Conservation (phyloP, 225 moss, liverwort and hornwort species). For the Pseudisothecium myosuroides region DNA sequence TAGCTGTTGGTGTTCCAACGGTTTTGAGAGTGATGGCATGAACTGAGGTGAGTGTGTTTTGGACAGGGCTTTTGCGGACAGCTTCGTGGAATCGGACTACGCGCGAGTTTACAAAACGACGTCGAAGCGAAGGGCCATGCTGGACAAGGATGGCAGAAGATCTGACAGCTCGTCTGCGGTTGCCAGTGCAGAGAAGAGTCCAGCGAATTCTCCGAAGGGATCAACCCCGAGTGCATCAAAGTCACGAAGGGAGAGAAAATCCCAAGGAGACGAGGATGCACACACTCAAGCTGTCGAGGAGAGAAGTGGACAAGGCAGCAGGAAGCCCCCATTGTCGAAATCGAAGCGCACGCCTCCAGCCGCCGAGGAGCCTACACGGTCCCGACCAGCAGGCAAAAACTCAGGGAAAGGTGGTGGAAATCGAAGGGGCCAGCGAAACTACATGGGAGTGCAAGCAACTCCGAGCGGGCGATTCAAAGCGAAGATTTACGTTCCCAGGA, state of each 20-base stretch:
- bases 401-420: conserved; percentile 22
- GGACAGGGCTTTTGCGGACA: conserved; percentile 65
- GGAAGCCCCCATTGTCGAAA: conserved; percentile 10
- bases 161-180: conserved; percentile 19
- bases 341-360: not conserved
- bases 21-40: not conserved
- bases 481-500: conserved; percentile 90
- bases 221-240: not conserved
- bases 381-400: not conserved
- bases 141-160: conserved; percentile 65
- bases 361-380: conserved; percentile 3
- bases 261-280: not conserved
- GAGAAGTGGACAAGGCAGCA: conserved; percentile 7
- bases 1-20: not conserved
- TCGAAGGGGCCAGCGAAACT: conserved; percentile 54
- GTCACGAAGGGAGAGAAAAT: not conserved
- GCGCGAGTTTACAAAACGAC: conserved; percentile 97
- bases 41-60: not conserved
- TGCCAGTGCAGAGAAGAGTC: conserved; percentile 14
- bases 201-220: conserved; percentile 2
- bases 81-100: conserved; percentile 88
- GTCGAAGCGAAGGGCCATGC: conserved; percentile 91
- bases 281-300: not conserved
- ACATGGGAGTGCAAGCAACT: conserved; percentile 88
- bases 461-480: conserved; percentile 93